A percentile compares a stretch with the other conserved stretches of the same genome.
Evolutionary conservation across 2,329 filamentous ascomycete genomes (phyloP).

Genomic region (Anisogramma anomala): DNA sequence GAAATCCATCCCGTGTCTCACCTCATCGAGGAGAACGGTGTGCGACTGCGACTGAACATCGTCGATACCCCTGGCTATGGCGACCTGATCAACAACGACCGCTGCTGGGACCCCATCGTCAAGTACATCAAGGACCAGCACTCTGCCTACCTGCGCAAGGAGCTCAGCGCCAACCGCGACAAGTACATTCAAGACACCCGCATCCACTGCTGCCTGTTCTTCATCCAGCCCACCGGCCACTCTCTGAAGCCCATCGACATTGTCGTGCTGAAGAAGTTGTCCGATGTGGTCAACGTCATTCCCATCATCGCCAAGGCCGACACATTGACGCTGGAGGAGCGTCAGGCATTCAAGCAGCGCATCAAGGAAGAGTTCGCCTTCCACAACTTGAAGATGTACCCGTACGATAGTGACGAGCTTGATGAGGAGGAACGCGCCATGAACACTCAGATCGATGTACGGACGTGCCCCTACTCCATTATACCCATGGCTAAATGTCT

Average conservation of each 20-base stretch:
- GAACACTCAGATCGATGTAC: slow-evolving; percentile 93
- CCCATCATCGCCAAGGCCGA: slow-evolving; percentile 98
- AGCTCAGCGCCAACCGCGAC: slow-evolving; percentile 97
- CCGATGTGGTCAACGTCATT: slow-evolving; percentile 97
- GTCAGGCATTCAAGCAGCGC: slow-evolving; percentile 91
- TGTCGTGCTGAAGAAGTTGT: slow-evolving; percentile 98
- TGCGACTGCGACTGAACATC: slow-evolving; percentile 94
- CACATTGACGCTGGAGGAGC: slow-evolving; percentile 89
- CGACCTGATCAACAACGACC: slow-evolving; percentile 98
- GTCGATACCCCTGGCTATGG: slow-evolving; percentile 98
- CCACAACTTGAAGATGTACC: slow-evolving; percentile 99
- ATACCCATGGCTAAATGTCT: not conserved
- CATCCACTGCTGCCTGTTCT: slow-evolving; percentile 99
- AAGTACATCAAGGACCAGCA: slow-evolving; percentile 99
- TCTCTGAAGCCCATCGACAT: slow-evolving; percentile 99
- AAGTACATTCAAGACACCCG: slow-evolving; percentile 98
- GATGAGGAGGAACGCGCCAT: slow-evolving; percentile 90
- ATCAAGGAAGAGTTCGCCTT: slow-evolving; percentile 99
- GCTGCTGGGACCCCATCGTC: slow-evolving; percentile 99
- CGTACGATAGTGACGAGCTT: slow-evolving; percentile 98
- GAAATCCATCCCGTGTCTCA: slow-evolving; percentile 97
- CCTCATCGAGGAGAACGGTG: slow-evolving; percentile 98
- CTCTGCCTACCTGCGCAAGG: slow-evolving; percentile 97
- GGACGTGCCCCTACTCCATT: slow-evolving; percentile 13
- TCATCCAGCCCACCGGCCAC: slow-evolving; percentile 97